These are phyloP conservation scores for Wickerhamiella pararugosa DNA, from an alignment of 1,139 yeast species.

Conservation along the genomic window DNA sequence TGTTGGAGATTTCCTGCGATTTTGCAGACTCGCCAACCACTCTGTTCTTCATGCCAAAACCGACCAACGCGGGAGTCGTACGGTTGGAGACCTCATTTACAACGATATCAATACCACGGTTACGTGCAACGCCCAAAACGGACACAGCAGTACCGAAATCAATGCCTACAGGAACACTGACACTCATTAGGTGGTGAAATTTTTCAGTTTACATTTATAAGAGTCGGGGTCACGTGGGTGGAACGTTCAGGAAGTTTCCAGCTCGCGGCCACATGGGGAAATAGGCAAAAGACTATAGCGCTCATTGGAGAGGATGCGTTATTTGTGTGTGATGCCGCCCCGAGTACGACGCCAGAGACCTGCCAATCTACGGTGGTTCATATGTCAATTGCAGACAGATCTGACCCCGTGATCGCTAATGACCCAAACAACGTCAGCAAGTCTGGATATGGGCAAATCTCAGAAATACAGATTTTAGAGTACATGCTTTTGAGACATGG, in stretches of 20 bases:
- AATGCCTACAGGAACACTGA: constrained; percentile 92
- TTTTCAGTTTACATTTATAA: constrained; percentile 1
- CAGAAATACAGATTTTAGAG: no score
- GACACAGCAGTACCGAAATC: constrained; percentile 87
- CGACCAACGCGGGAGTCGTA: constrained; percentile 87
- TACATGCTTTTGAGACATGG: no score
- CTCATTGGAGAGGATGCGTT: no score
- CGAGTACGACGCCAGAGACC: no score
- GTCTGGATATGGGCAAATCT: no score
- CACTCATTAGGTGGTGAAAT: constrained; percentile 20
- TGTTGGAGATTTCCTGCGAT: constrained; percentile 89
- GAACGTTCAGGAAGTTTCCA: background rate
- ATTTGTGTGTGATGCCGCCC: no score
- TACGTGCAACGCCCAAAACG: constrained; percentile 93
- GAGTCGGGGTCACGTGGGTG: constrained; percentile 3
- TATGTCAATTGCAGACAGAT: no score
- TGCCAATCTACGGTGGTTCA: no score
- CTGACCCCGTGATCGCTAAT: no score
- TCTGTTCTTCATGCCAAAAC: constrained; percentile 81
- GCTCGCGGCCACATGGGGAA: no score
- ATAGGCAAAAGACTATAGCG: no score
- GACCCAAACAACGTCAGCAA: no score
- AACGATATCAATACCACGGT: constrained; percentile 95
- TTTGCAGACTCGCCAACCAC: constrained; percentile 90
- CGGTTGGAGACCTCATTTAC: constrained; percentile 98